These are phyloP conservation scores for Croton setiger DNA, from an alignment of 441 rosid species.

Conservation along the genomic window DNA sequence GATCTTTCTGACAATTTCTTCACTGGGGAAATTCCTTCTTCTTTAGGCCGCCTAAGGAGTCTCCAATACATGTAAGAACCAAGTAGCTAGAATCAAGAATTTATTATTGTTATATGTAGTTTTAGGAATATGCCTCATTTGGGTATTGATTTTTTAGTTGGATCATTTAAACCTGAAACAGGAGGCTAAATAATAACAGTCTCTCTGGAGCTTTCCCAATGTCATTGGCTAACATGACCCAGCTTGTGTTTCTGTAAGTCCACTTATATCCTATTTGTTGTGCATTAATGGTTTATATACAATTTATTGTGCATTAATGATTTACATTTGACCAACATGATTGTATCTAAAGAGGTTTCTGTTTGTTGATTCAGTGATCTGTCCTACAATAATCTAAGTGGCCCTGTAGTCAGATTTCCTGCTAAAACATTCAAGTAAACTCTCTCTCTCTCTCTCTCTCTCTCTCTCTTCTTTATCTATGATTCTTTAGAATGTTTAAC, in stretches of 20 bases:
- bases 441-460: constrained; percentile 18
- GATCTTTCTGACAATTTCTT: constrained; percentile 84
- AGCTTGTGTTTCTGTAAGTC: constrained; percentile 83
- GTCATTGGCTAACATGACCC: constrained; percentile 77
- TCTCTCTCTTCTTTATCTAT: constrained; percentile 3
- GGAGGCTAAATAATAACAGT: constrained; percentile 94
- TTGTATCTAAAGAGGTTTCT: constrained; percentile 14
- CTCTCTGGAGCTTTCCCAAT: constrained; percentile 66
- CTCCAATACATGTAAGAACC: constrained; percentile 76
- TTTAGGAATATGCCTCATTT: background rate
- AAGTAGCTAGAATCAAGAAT: constrained; percentile 7
- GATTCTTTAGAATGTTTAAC: constrained; percentile 1
- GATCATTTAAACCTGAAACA: constrained; percentile 26
- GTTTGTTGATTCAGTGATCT: constrained; percentile 57
- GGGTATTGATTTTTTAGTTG: constrained; percentile 12
- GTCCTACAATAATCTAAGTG: constrained; percentile 90
- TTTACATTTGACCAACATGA: background rate
- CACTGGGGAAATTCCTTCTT: constrained; percentile 58
- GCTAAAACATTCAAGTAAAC: constrained; percentile 89
- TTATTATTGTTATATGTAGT: background rate
- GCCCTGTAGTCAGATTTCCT: constrained; percentile 78
- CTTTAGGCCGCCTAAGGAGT: constrained; percentile 53
- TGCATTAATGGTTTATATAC: constrained; percentile 5
- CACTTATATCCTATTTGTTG: constrained; percentile 2
- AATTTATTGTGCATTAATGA: constrained; percentile 4